These are phyloP conservation scores for Trametes hirsuta DNA, from an alignment of 1,284 basidiomycete species.

Conservation along the genomic window DNA sequence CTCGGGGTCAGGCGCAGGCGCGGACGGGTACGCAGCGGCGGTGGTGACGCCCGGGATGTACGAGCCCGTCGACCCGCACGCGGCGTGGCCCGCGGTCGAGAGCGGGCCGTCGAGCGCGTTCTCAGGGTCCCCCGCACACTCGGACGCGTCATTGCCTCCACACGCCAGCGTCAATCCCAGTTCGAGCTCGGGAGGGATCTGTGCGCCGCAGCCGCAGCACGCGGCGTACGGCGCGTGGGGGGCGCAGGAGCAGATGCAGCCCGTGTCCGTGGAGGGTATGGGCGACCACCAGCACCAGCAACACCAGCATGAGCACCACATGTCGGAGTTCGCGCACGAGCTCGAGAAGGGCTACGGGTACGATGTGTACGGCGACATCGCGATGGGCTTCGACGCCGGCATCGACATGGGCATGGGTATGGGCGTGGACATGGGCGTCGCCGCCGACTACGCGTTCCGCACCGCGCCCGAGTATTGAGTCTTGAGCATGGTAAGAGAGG, in stretches of 20 bases:
- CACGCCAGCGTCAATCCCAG: neutral
- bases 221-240: slow-evolving; percentile 17
- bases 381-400: slow-evolving; percentile 9
- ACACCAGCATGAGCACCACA: slow-evolving; percentile 2
- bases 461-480: slow-evolving; percentile 17
- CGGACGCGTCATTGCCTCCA: slow-evolving; percentile 38
- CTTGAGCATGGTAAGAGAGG: no score
- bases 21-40: slow-evolving; percentile 10
- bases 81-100: slow-evolving; percentile 25
- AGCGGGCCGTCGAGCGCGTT: slow-evolving; percentile 45
- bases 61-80: slow-evolving; percentile 28
- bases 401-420: slow-evolving; percentile 8
- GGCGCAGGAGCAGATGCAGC: neutral
- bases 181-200: slow-evolving; percentile 1
- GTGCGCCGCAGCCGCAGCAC: slow-evolving; percentile 22
- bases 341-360: slow-evolving; percentile 11
- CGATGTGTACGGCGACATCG: slow-evolving; percentile 15
- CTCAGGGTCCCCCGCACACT: slow-evolving; percentile 48
- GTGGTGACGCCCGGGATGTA: neutral
- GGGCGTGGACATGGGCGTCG: slow-evolving; percentile 8
- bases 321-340: slow-evolving; percentile 5
- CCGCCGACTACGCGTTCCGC: slow-evolving; percentile 19
- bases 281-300: no score
- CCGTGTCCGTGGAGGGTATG: neutral
- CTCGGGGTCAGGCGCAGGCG: slow-evolving; percentile 13